Percentiles rank a stretch among this genome's conserved stretches.
phyloP scores from a whole-genome alignment of 129 eudicot genomes.

The Daucus carota region DNA sequence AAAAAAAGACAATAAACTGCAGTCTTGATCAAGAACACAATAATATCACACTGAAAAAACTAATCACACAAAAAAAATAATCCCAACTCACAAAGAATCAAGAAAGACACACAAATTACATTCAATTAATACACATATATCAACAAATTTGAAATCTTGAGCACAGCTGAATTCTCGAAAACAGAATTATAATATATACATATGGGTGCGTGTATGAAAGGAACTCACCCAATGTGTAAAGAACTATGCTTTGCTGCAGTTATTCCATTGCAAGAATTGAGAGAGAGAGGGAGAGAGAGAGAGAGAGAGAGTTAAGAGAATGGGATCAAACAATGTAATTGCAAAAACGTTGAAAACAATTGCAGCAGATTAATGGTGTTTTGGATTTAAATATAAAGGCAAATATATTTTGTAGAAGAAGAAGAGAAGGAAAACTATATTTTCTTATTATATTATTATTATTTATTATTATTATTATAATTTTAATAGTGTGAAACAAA shows the following conservation, averaged over 20 bases:
- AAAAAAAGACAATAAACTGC: not conserved
- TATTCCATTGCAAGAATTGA: constrained; percentile 11
- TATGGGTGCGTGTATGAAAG: too few relatives aligned
- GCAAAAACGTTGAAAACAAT: constrained; percentile 26
- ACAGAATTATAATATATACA: not conserved
- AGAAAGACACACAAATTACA: not conserved
- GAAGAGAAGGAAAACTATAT: constrained; percentile 30
- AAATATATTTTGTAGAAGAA: constrained; percentile 48
- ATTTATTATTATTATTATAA: not conserved
- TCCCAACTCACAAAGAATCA: not conserved
- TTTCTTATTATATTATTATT: not conserved
- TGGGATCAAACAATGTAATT: constrained; percentile 37
- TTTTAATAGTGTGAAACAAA: not conserved
- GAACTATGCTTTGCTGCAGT: not conserved
- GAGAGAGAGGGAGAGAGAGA: constrained; percentile 8
- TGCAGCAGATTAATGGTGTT: constrained; percentile 25
- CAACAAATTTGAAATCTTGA: not conserved
- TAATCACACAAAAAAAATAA: constrained; percentile 1
- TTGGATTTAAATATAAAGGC: constrained; percentile 22
- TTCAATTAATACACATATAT: not conserved
- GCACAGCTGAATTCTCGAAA: not conserved
- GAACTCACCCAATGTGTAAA: constrained; percentile 5
- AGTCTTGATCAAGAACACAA: not conserved
- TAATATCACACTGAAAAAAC: not conserved
- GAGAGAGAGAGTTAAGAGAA: constrained; percentile 13